phyloP scores from a whole-genome alignment of 305 asterid genomes.

The Fraxinus xanthoxyloides region DNA sequence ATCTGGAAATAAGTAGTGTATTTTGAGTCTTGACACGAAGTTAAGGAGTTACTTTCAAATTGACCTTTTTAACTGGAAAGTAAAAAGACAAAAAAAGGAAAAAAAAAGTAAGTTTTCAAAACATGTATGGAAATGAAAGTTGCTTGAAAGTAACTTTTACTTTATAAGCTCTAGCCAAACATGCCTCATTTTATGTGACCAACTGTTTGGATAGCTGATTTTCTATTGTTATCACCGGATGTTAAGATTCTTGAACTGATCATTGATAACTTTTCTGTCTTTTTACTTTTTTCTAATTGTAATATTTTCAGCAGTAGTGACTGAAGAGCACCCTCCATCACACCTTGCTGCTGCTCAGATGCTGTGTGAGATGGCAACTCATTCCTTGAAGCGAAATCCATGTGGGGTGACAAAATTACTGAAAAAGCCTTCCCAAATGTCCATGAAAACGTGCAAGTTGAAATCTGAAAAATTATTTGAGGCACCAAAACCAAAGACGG shows the following conservation, averaged over 20 bases:
- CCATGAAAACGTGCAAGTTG: slow-evolving; percentile 50
- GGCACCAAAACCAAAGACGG: slow-evolving; percentile 35
- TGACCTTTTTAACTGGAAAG: background rate
- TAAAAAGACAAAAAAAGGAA: background rate
- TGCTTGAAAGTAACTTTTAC: background rate
- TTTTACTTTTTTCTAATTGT: background rate
- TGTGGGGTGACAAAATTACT: slow-evolving; percentile 27
- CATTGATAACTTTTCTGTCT: background rate
- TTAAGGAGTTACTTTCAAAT: background rate
- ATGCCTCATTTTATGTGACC: background rate
- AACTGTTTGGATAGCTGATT: background rate
- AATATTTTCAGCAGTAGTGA: slow-evolving; percentile 1
- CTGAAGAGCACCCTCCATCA: slow-evolving; percentile 35
- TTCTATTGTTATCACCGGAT: background rate
- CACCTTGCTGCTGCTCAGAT: slow-evolving; percentile 48
- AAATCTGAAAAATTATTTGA: slow-evolving; percentile 37
- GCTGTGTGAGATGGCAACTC: slow-evolving; percentile 47
- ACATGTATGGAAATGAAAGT: background rate
- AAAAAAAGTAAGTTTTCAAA: background rate
- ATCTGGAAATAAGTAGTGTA: background rate
- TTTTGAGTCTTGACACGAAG: background rate
- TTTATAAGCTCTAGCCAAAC: background rate
- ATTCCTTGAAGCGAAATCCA: slow-evolving; percentile 36
- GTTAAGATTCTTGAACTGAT: background rate
- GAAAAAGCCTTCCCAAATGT: slow-evolving; percentile 46